These are phyloP conservation scores for Sporothrix curviconia DNA, from an alignment of 2,329 filamentous ascomycete species.

Conservation along the genomic window DNA sequence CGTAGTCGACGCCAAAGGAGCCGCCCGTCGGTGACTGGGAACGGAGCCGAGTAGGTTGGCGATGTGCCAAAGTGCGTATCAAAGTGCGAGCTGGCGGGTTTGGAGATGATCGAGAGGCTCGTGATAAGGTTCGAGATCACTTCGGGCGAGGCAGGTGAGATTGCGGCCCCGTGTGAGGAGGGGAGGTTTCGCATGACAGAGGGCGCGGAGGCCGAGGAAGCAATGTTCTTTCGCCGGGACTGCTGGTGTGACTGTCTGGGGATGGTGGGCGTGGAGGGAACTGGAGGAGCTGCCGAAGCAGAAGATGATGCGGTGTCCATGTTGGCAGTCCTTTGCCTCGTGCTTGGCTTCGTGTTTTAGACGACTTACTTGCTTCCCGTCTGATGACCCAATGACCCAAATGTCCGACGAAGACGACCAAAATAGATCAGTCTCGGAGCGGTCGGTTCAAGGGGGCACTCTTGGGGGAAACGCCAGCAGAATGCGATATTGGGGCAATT, in stretches of 20 bases:
- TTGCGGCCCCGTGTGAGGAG: constrained; percentile 16
- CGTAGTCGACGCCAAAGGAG: constrained; percentile 68
- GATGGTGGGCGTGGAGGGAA: constrained; percentile 23
- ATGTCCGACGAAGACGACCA: too few species aligned
- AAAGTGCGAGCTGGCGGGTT: constrained; percentile 63
- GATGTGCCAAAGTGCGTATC: constrained; percentile 47
- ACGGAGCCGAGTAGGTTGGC: constrained; percentile 23
- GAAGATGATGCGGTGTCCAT: constrained; percentile 17
- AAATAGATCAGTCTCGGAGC: constrained; percentile 1
- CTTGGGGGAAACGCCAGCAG: constrained; percentile 4
- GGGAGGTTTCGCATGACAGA: constrained; percentile 10
- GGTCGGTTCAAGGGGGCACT: background rate
- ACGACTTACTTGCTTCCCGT: background rate
- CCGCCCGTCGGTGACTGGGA: constrained; percentile 37
- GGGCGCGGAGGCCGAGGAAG: background rate
- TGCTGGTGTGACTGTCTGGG: constrained; percentile 27
- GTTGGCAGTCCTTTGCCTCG: constrained; percentile 8
- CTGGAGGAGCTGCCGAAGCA: background rate
- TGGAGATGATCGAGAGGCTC: constrained; percentile 60
- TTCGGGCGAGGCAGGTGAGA: constrained; percentile 42
- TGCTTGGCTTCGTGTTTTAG: background rate
- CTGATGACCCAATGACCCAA: background rate
- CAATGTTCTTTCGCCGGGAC: constrained; percentile 25
- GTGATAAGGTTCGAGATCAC: constrained; percentile 66
- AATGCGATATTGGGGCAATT: constrained; percentile 13